Conservation (phyloP, 2,329 filamentous ascomycete species). For the Beauveria sp. region DNA sequence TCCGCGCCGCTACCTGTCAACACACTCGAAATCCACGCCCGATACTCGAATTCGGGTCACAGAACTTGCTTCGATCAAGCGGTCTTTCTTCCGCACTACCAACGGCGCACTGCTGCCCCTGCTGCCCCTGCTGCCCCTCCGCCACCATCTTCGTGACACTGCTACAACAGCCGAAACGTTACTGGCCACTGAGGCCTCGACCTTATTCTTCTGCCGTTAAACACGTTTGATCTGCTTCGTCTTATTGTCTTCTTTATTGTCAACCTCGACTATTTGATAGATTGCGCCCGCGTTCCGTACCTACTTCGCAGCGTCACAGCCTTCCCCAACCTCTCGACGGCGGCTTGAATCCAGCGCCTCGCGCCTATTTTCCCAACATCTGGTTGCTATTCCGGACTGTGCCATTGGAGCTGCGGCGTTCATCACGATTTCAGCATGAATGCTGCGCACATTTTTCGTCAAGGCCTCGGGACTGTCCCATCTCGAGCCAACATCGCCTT, state of each 20-base stretch:
- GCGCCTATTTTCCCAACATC: not conserved
- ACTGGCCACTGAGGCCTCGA: not conserved
- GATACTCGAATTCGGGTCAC: not conserved
- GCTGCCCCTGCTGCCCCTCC: not conserved
- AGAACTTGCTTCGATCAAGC: not conserved
- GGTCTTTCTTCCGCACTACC: not conserved
- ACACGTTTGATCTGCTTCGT: not conserved
- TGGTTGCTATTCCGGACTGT: not conserved
- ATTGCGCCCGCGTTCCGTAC: not conserved
- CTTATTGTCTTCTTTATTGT: no score
- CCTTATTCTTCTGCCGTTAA: not conserved
- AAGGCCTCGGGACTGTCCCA: conserved; percentile 42
- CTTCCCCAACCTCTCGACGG: not conserved
- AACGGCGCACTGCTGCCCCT: not conserved
- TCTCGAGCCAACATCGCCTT: conserved; percentile 28
- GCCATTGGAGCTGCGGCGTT: not conserved
- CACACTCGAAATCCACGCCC: not conserved
- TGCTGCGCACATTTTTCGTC: conserved; percentile 50
- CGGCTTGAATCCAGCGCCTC: not conserved
- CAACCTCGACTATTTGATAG: not conserved
- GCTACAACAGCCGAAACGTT: not conserved
- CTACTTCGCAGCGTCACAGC: not conserved
- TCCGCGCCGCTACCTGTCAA: not conserved
- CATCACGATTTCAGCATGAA: conserved; percentile 39
- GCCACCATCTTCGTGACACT: not conserved